These are phyloP conservation scores for Boletus hoseneyae DNA, from an alignment of 1,284 basidiomycete genomes.

Conservation along the genomic window DNA sequence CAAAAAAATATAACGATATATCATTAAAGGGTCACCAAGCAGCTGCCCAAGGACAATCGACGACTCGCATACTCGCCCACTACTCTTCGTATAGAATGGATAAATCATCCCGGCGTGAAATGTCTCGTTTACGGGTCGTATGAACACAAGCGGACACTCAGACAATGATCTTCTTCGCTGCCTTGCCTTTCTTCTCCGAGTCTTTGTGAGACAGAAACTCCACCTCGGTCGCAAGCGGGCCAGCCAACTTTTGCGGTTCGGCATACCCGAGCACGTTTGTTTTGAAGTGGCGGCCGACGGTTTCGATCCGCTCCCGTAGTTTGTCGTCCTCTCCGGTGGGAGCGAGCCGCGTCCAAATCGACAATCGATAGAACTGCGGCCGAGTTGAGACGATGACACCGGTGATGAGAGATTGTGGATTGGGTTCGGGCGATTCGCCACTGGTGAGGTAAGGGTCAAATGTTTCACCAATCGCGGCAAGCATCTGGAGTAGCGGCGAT, in stretches of 20 bases:
- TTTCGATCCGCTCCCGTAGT: conserved; percentile 69
- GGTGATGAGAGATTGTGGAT: conserved; percentile 75
- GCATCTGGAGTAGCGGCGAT: conserved; percentile 62
- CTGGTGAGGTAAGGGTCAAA: conserved; percentile 80
- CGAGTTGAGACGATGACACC: conserved; percentile 95
- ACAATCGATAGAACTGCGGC: conserved; percentile 93
- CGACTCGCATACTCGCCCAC: conserved; percentile 19
- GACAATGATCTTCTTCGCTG: conserved; percentile 74
- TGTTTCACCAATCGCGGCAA: conserved; percentile 95
- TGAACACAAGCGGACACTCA: conserved; percentile 36
- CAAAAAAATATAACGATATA: conserved; percentile 21
- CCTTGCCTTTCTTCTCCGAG: conserved; percentile 91
- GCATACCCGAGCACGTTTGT: conserved; percentile 80
- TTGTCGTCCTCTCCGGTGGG: conserved; percentile 58
- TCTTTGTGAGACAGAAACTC: conserved; percentile 95
- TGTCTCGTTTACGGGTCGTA: conserved; percentile 13
- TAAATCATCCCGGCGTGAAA: conserved; percentile 32
- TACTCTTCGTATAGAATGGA: conserved; percentile 29
- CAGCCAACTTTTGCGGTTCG: conserved; percentile 72
- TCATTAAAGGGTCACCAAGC: conserved; percentile 25
- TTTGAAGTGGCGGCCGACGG: conserved; percentile 82
- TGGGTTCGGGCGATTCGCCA: conserved; percentile 43
- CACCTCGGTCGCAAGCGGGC: conserved; percentile 86
- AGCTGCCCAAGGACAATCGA: conserved; percentile 20
- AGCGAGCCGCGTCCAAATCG: conserved; percentile 93